These are phyloP conservation scores for Neocucurbitaria cava DNA, from an alignment of 2,329 filamentous ascomycete species.

Conservation along the genomic window DNA sequence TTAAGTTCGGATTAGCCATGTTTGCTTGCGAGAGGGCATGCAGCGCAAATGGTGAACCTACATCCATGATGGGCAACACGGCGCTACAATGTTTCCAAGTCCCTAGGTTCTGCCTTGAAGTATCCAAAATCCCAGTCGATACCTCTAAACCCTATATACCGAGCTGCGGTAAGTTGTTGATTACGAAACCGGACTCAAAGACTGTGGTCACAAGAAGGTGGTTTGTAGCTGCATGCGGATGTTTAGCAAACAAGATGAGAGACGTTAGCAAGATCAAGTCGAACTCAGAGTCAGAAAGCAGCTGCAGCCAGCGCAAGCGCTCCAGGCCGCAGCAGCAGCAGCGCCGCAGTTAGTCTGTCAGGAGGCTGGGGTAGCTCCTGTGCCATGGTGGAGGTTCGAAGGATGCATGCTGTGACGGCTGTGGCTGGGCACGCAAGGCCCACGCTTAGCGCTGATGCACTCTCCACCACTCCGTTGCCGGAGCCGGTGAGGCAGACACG, in stretches of 20 bases:
- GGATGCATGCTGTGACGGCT: constrained; percentile 4
- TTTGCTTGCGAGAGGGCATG: neutral
- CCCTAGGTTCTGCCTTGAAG: neutral
- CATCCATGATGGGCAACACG: constrained; percentile 7
- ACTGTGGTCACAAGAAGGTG: neutral
- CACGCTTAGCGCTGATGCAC: constrained; percentile 7
- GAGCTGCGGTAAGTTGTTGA: neutral
- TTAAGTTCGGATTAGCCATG: neutral
- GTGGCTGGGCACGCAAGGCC: constrained; percentile 10
- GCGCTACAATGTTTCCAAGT: neutral
- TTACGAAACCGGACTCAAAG: neutral
- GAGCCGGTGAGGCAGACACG: constrained; percentile 2
- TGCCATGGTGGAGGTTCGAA: constrained; percentile 1
- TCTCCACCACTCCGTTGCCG: neutral
- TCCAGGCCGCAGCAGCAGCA: constrained; percentile 5
- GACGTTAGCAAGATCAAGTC: constrained; percentile 12
- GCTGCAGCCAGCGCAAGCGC: constrained; percentile 6
- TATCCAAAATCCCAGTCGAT: neutral
- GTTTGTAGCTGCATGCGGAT: constrained; percentile 5
- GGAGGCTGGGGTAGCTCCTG: constrained; percentile 8
- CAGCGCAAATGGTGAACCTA: neutral
- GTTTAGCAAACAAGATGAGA: constrained; percentile 3
- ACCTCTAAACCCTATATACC: neutral
- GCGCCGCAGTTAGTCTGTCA: constrained; percentile 3
- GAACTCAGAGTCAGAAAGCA: constrained; percentile 7